These are phyloP conservation scores for Teunomyces panamensis DNA, from an alignment of 805 yeast species.

Conservation along the genomic window DNA sequence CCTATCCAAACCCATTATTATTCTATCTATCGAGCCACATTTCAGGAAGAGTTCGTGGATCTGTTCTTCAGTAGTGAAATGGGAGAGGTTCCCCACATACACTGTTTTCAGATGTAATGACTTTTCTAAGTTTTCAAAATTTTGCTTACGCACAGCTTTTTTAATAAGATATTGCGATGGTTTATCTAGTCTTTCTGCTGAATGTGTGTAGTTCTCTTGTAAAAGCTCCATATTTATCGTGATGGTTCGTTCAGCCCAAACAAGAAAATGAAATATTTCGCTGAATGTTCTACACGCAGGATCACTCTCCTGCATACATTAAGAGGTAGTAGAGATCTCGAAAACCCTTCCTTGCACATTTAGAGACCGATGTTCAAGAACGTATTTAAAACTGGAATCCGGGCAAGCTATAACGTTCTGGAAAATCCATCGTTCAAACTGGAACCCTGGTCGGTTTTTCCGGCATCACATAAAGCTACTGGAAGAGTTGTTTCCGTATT, in stretches of 20 bases:
- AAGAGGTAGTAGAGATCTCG: not conserved
- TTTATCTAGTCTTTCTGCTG: constrained; percentile 65
- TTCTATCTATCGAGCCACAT: constrained; percentile 73
- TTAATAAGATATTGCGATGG: constrained; percentile 68
- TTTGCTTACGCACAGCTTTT: constrained; percentile 55
- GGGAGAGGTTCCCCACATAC: constrained; percentile 87
- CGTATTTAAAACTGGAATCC: constrained; percentile 57
- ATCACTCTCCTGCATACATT: not conserved
- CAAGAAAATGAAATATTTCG: not conserved
- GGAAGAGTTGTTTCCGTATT: constrained; percentile 75
- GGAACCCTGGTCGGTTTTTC: constrained; percentile 82
- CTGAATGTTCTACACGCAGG: not conserved
- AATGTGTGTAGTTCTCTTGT: constrained; percentile 52
- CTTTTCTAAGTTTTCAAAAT: constrained; percentile 59
- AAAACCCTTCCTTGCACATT: not conserved
- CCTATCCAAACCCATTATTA: constrained; percentile 93
- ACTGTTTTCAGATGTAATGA: constrained; percentile 71
- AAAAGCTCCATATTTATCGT: constrained; percentile 26
- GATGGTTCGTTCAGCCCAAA: not conserved
- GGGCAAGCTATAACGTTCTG: constrained; percentile 65
- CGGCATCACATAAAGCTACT: constrained; percentile 69
- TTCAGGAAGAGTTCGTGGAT: constrained; percentile 81
- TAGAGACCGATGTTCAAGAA: constrained; percentile 47
- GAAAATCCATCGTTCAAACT: constrained; percentile 66
- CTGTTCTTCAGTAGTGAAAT: constrained; percentile 93